These are phyloP conservation scores for Cladosporium austrohemisphaericum DNA, from an alignment of 2,329 filamentous ascomycete genomes.

Conservation along the genomic window DNA sequence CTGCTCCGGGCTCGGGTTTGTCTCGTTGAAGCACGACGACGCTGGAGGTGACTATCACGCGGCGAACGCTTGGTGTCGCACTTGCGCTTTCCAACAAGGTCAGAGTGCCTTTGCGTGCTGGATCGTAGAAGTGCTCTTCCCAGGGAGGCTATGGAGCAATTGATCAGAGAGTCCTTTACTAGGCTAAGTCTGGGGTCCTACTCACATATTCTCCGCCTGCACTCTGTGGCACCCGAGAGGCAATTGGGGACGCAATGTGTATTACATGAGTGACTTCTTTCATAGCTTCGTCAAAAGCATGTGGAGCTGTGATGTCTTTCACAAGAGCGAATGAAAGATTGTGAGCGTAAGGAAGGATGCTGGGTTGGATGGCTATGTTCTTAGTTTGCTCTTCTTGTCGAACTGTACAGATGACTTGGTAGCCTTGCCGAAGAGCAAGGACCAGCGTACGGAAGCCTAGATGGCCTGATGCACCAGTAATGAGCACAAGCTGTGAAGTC, in stretches of 20 bases:
- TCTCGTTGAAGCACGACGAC: neutral
- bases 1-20: neutral
- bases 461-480: slow-evolving; percentile 40
- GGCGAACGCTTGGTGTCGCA: slow-evolving; percentile 33
- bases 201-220: too few relatives aligned
- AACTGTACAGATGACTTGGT: slow-evolving; percentile 37
- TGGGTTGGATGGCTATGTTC: slow-evolving; percentile 18
- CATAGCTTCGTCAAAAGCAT: slow-evolving; percentile 35
- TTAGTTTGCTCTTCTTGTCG: slow-evolving; percentile 34
- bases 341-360: slow-evolving; percentile 2
- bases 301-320: slow-evolving; percentile 28
- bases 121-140: too few relatives aligned
- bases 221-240: too few relatives aligned
- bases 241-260: too few relatives aligned
- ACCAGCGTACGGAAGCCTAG: slow-evolving; percentile 36
- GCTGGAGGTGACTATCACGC: slow-evolving; percentile 38
- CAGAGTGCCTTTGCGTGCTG: too few relatives aligned
- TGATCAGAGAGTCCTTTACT: too few relatives aligned
- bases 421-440: slow-evolving; percentile 33
- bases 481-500: slow-evolving; percentile 22
- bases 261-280: slow-evolving; percentile 27
- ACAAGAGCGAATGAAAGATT: slow-evolving; percentile 33
- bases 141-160: too few relatives aligned
- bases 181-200: too few relatives aligned
- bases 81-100: too few relatives aligned